Percentiles rank a stretch among this genome's conserved stretches.
Evolutionary conservation across 805 yeast species (phyloP).

Genomic region (Tetrapisispora nanseiensis): DNA sequence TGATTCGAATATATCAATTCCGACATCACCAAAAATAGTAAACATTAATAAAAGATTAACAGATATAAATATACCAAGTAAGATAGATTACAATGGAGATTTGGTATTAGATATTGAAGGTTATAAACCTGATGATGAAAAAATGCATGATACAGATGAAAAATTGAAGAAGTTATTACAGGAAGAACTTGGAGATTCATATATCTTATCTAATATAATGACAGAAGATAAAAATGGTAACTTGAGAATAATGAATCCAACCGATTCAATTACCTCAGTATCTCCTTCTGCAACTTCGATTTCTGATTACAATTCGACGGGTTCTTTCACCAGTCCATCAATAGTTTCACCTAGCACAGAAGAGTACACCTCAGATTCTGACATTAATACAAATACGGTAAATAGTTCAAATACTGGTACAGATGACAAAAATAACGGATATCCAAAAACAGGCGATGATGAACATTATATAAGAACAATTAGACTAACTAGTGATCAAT

Average conservation of each 20-base stretch:
- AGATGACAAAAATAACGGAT: not conserved
- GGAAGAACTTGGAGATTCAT: conserved; percentile 59
- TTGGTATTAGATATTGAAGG: conserved; percentile 90
- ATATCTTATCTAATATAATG: conserved; percentile 37
- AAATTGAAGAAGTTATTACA: conserved; percentile 60
- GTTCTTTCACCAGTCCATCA: not conserved
- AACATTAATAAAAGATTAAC: conserved; percentile 56
- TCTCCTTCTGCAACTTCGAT: conserved; percentile 13
- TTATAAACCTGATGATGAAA: conserved; percentile 77
- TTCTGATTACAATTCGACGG: conserved; percentile 1
- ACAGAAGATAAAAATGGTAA: conserved; percentile 59
- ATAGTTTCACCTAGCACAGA: not conserved
- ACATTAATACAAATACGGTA: not conserved
- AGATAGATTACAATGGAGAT: conserved; percentile 82
- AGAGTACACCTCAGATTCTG: conserved; percentile 1
- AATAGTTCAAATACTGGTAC: not conserved
- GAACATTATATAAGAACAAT: conserved; percentile 67
- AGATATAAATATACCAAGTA: conserved; percentile 74
- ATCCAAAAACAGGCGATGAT: not conserved
- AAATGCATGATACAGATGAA: conserved; percentile 66
- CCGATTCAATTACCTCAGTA: conserved; percentile 16
- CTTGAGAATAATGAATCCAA: conserved; percentile 42
- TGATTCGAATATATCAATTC: not conserved
- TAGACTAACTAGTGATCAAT: conserved; percentile 83
- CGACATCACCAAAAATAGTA: conserved; percentile 5